phyloP scores from a whole-genome alignment of 2,329 filamentous ascomycete species.

The Zalaria obscura region DNA sequence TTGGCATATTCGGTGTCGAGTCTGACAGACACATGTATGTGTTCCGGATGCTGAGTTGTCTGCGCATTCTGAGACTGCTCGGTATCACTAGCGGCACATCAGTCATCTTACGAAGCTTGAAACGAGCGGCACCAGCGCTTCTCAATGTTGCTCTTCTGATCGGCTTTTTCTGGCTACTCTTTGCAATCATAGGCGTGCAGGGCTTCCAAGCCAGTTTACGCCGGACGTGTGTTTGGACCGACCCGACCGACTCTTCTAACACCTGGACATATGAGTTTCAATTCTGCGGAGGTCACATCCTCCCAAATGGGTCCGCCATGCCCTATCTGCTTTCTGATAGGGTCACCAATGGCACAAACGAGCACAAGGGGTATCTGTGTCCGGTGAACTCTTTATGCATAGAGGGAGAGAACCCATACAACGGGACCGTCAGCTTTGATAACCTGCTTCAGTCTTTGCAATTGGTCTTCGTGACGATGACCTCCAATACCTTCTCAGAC shows the following conservation, averaged over 20 bases:
- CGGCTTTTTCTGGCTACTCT: constrained; percentile 93
- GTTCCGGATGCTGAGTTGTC: constrained; percentile 91
- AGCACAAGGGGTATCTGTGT: constrained; percentile 75
- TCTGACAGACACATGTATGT: constrained; percentile 61
- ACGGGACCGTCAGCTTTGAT: constrained; percentile 83
- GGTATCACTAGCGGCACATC: constrained; percentile 87
- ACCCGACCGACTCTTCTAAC: constrained; percentile 28
- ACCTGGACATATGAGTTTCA: constrained; percentile 47
- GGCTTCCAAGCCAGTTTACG: constrained; percentile 55
- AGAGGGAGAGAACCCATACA: constrained; percentile 64
- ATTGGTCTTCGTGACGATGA: constrained; percentile 96
- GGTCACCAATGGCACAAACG: background rate
- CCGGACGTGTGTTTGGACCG: constrained; percentile 36
- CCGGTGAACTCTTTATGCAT: constrained; percentile 73
- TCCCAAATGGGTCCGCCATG: constrained; percentile 38
- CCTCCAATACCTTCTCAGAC: constrained; percentile 90
- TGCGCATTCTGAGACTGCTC: constrained; percentile 83
- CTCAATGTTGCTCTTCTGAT: constrained; percentile 90
- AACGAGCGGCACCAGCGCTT: constrained; percentile 83
- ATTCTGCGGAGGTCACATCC: constrained; percentile 76
- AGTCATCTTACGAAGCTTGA: constrained; percentile 86
- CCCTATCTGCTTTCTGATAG: constrained; percentile 26
- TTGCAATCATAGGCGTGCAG: constrained; percentile 92
- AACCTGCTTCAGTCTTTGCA: constrained; percentile 86
- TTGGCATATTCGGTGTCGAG: constrained; percentile 59